A percentile compares a stretch with the other conserved stretches of the same genome.
Evolutionary conservation across 352 stramenopile genomes (phyloP).

Genomic region (Aphanomyces astaci): DNA sequence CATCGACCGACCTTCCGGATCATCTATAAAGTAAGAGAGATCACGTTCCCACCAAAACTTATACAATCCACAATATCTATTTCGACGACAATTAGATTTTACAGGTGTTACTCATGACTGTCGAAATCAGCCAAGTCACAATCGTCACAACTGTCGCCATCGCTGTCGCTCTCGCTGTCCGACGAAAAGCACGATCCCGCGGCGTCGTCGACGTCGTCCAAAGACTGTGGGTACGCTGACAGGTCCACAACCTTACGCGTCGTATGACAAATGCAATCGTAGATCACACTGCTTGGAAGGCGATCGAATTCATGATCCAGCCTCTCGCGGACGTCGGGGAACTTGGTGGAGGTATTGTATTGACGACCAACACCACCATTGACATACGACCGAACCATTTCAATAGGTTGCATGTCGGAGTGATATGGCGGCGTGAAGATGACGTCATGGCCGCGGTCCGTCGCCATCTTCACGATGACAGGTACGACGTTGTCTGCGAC

Average conservation of each 20-base stretch:
- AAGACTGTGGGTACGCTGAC: too few species aligned
- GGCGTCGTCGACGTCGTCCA: too few species aligned
- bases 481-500: neutral
- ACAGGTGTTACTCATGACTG: too few species aligned
- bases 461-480: slow-evolving; percentile 3
- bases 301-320: neutral
- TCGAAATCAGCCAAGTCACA: too few species aligned
- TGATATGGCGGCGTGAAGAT: neutral
- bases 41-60: neutral
- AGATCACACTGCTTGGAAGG: neutral
- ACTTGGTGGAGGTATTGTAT: neutral
- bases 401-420: neutral
- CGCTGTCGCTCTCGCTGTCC: too few species aligned
- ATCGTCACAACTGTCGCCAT: too few species aligned
- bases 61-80: neutral
- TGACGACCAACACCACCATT: slow-evolving; percentile 1
- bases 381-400: slow-evolving; percentile 6
- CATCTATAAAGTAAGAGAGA: neutral
- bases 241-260: too few species aligned
- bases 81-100: neutral
- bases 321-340: neutral
- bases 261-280: neutral
- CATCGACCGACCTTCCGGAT: neutral
- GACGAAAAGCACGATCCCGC: too few species aligned
- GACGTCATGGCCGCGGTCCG: neutral